Evolutionary conservation across 306 rosid species (phyloP), one percentile per base, ranked within the genome.

Genomic region (Acacia confusa): DNA sequence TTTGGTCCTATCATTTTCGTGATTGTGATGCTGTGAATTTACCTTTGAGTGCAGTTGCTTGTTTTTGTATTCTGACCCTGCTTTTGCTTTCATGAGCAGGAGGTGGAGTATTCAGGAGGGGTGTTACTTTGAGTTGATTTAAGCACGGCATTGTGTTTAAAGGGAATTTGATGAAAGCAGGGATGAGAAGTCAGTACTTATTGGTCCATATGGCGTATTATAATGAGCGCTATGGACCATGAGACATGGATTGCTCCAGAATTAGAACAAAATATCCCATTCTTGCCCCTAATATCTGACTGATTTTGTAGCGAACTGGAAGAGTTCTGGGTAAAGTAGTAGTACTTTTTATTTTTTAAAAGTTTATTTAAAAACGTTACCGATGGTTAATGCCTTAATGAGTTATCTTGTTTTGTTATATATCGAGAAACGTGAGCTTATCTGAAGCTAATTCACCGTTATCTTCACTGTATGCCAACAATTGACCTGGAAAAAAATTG

Each of bases 21-120:
- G 25, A 45, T 7, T 58, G 25, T n/a, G 68, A 83, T 38, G 71
- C 27, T 45, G 52, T 57, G 22, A 27, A 25, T 68, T 19, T 68
- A 43, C 57, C 61, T 75, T 22, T 2, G 2, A 52, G n/a, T 58
- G 58, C 25, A 61, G 52, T 52, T 79, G 52, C 32, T 76, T 47
- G 41, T 22, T 60, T 43, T 43, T 24, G 30, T 48, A 53, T 50
- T 50, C 78, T 74, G 34, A 74, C 65, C 30, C 22, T 36, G 52
- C 52, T 38, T 44, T 36, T 38, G 32, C 14, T 76, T 63, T 63
- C 19, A 63, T 63, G 38, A 28, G 44, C 72, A 77, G 80, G 80
- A 77, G 72, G 72, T 77, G 61, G 80, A 77, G 61, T 77, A 61
- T 20, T 64, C 80, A 27, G 72, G 80, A 28, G 79, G 80, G 72